Evolutionary conservation across 2,329 filamentous ascomycete genomes (phyloP).

Genomic region (Juglanconis oblonga): DNA sequence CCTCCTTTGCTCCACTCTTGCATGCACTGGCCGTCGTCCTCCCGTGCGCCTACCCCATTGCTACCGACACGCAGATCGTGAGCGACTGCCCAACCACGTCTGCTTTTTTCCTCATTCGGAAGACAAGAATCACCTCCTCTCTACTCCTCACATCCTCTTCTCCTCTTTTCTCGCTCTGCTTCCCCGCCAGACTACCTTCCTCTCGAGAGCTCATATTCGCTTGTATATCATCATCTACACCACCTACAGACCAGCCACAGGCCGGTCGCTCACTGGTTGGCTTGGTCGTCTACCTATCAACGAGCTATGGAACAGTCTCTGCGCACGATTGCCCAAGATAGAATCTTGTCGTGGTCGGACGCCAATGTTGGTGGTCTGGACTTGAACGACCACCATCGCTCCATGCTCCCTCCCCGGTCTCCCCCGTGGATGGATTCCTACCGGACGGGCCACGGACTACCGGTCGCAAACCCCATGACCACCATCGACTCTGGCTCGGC

Average conservation of each 20-base stretch:
- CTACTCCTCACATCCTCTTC: neutral
- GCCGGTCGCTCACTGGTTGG: constrained; percentile 5
- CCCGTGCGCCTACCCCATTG: constrained; percentile 10
- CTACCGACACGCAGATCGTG: constrained; percentile 17
- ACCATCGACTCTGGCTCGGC: constrained; percentile 6
- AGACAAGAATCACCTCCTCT: constrained; percentile 3
- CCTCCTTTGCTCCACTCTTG: constrained; percentile 17
- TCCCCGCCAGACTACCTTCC: neutral
- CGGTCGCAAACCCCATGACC: constrained; percentile 1
- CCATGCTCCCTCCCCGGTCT: constrained; percentile 32
- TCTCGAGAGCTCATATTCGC: neutral
- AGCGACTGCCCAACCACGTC: constrained; percentile 18
- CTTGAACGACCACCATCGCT: constrained; percentile 39
- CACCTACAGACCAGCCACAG: neutral
- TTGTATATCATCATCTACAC: neutral
- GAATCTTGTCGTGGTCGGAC: constrained; percentile 44
- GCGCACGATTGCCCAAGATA: constrained; percentile 39
- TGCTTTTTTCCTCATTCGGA: constrained; percentile 5
- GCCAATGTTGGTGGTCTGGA: constrained; percentile 37
- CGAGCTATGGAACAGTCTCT: constrained; percentile 47
- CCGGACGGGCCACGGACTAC: constrained; percentile 22
- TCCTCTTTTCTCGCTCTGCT: neutral
- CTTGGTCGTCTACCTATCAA: constrained; percentile 19
- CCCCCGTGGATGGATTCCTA: constrained; percentile 33
- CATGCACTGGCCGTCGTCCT: constrained; percentile 15